These are phyloP conservation scores for Barnettozyma salicaria DNA, from an alignment of 805 yeast genomes.

Conservation along the genomic window DNA sequence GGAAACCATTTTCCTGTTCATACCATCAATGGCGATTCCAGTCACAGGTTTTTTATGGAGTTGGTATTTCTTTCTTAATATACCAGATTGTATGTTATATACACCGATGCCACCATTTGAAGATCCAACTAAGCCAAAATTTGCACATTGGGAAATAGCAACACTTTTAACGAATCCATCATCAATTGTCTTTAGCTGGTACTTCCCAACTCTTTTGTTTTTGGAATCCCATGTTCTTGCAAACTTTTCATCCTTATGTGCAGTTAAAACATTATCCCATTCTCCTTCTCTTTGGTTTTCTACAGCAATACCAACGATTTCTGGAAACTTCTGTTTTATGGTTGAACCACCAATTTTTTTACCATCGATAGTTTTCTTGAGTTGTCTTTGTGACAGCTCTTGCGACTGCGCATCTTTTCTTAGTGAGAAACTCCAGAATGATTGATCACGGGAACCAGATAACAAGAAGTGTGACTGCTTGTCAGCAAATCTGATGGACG, in stretches of 20 bases:
- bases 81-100: constrained; percentile 90
- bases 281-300: constrained; percentile 74
- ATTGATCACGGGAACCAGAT: constrained; percentile 80
- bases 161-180: constrained; percentile 69
- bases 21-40: constrained; percentile 83
- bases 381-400: constrained; percentile 75
- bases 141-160: constrained; percentile 87
- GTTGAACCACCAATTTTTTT: constrained; percentile 52
- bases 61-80: constrained; percentile 59
- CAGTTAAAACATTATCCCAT: constrained; percentile 91
- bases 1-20: constrained; percentile 83
- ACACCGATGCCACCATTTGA: constrained; percentile 78
- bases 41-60: constrained; percentile 77
- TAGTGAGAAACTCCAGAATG: constrained; percentile 88
- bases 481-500: constrained; percentile 67
- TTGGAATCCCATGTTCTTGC: constrained; percentile 91
- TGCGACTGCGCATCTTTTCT: constrained; percentile 96
- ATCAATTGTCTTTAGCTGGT: constrained; percentile 68
- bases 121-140: constrained; percentile 90
- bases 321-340: constrained; percentile 69
- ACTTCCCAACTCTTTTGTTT: constrained; percentile 73
- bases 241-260: constrained; percentile 72
- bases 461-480: constrained; percentile 75
- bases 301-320: constrained; percentile 62
- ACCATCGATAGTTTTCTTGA: constrained; percentile 36